Evolutionary conservation across 1,139 yeast genomes (phyloP).

Genomic region (Yamadazyma pseudoaaseri): DNA sequence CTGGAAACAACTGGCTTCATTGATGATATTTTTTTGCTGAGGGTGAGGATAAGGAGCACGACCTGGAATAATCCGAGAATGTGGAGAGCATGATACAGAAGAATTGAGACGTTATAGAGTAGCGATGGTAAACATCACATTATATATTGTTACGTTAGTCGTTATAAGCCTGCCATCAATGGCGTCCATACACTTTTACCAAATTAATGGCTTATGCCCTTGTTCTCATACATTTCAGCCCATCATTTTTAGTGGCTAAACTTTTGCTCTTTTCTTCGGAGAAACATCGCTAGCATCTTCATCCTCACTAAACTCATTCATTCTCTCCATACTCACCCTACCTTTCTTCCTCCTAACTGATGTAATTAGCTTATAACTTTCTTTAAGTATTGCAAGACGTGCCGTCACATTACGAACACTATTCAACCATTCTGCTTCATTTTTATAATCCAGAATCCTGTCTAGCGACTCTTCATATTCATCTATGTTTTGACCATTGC

Average conservation of each 20-base stretch:
- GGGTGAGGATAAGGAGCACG: background rate
- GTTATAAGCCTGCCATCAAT: no score
- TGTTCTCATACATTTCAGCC: no score
- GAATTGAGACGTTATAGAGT: background rate
- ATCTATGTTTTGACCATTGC: constrained; percentile 6
- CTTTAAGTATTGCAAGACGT: constrained; percentile 29
- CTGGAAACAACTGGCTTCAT: constrained; percentile 46
- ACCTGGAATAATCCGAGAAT: background rate
- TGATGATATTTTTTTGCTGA: background rate
- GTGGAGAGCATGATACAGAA: no score
- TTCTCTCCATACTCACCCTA: constrained; percentile 2
- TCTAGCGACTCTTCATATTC: constrained; percentile 8
- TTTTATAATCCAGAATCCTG: constrained; percentile 7
- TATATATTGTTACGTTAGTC: no score
- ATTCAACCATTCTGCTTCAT: constrained; percentile 23
- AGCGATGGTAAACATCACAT: no score
- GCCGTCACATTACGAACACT: constrained; percentile 26
- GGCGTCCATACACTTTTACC: no score
- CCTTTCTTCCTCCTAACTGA: constrained; percentile 20
- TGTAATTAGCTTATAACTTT: constrained; percentile 28
- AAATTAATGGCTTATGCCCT: no score
- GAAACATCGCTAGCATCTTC: constrained; percentile 18
- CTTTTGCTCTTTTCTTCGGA: no score
- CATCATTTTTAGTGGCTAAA: no score
- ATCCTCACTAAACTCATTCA: constrained; percentile 8